phyloP scores from a whole-genome alignment of 129 eudicot genomes.

The Ambrosia artemisiifolia region DNA sequence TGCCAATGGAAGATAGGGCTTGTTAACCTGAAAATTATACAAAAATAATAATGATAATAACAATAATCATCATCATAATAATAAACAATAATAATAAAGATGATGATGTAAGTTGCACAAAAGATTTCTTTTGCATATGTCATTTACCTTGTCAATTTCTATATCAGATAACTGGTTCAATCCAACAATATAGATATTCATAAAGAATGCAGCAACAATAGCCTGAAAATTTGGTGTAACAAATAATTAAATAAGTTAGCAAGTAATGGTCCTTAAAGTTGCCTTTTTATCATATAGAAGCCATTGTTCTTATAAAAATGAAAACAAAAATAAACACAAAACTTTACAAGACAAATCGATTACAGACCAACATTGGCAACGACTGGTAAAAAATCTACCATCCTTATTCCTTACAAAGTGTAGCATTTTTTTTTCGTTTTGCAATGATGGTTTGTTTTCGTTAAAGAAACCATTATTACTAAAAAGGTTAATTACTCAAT shows the following conservation, averaged over 20 bases:
- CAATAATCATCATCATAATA: background rate
- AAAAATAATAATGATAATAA: background rate
- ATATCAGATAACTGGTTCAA: slow-evolving; percentile 89
- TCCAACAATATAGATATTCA: slow-evolving; percentile 97
- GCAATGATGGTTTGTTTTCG: slow-evolving; percentile 4
- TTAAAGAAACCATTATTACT: background rate
- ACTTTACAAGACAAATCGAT: background rate
- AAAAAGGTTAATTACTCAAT: background rate
- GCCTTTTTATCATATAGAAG: background rate
- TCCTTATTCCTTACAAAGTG: background rate
- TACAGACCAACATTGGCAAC: background rate
- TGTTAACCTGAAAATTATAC: slow-evolving; percentile 65
- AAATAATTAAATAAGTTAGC: background rate
- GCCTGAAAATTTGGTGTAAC: slow-evolving; percentile 54
- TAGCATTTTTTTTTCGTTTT: slow-evolving; percentile 3
- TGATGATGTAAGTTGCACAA: background rate
- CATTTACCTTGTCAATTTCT: slow-evolving; percentile 88
- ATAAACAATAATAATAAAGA: background rate
- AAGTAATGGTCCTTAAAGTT: background rate
- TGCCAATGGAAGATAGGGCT: slow-evolving; percentile 97
- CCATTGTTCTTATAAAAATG: background rate
- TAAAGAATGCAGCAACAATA: slow-evolving; percentile 90
- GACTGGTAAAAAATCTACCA: background rate
- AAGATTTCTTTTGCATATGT: background rate
- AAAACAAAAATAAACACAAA: background rate